A percentile compares a stretch with the other conserved stretches of the same genome.
These are phyloP conservation scores for Nematodospora valgi DNA, from an alignment of 805 yeast genomes.

Conservation along the genomic window DNA sequence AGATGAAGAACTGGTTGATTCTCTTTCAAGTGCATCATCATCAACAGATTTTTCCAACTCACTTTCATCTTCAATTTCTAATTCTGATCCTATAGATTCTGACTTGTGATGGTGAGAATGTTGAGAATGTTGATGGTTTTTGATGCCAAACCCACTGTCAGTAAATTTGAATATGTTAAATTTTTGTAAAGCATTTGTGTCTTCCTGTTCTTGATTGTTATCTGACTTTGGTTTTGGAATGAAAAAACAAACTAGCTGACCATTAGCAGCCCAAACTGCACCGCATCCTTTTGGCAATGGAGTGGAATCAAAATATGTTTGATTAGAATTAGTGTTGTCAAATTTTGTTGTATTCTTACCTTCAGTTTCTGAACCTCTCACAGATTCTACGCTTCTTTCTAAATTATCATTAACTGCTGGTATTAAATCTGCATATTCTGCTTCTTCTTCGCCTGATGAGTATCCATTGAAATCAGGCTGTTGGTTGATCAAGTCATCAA, in stretches of 20 bases:
- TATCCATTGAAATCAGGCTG: conserved; percentile 25
- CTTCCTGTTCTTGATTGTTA: conserved; percentile 20
- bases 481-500: conserved; percentile 37
- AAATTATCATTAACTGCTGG: conserved; percentile 39
- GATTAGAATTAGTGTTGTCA: not conserved
- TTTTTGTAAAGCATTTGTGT: conserved; percentile 40
- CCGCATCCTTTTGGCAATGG: conserved; percentile 95
- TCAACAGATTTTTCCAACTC: conserved; percentile 15
- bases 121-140: conserved; percentile 13
- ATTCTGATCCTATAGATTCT: conserved; percentile 14
- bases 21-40: conserved; percentile 16
- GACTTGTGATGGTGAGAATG: conserved; percentile 6
- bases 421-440: conserved; percentile 34
- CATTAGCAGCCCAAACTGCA: conserved; percentile 79
- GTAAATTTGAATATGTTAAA: conserved; percentile 42
- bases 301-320: conserved; percentile 53
- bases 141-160: conserved; percentile 49
- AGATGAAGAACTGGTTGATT: conserved; percentile 25
- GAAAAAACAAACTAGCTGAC: conserved; percentile 80
- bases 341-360: not conserved
- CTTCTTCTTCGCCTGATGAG: conserved; percentile 28
- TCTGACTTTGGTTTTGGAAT: conserved; percentile 40
- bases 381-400: conserved; percentile 17
- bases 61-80: conserved; percentile 19
- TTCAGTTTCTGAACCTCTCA: conserved; percentile 9